A percentile compares a stretch with the other conserved stretches of the same genome.
Conservation (phyloP, 495 filamentous ascomycete species). For the Daldinia loculata region DNA sequence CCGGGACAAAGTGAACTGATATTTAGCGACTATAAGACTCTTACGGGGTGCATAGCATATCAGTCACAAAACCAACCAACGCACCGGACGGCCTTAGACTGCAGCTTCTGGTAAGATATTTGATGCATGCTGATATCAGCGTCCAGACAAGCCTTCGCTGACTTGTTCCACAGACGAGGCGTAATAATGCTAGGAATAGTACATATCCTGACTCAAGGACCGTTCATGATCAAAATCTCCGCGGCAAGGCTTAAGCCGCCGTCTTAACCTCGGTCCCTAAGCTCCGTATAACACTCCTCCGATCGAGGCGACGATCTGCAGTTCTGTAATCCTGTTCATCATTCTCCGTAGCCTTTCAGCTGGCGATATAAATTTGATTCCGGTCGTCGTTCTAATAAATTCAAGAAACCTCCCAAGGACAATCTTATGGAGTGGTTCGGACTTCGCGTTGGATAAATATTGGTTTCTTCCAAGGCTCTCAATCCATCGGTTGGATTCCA, state of each 20-base stretch:
- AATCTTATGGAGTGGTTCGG: constrained; percentile 1
- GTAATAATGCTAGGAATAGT: neutral
- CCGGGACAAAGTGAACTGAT: neutral
- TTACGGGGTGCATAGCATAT: neutral
- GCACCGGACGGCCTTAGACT: neutral
- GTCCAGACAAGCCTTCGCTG: neutral
- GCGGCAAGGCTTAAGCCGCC: constrained; percentile 5
- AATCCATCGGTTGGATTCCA: neutral
- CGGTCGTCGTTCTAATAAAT: constrained; percentile 15
- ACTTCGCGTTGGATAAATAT: constrained; percentile 7
- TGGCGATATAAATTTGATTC: constrained; percentile 20
- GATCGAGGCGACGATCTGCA: constrained; percentile 22
- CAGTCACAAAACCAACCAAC: neutral
- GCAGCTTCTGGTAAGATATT: constrained; percentile 1
- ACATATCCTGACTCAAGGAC: neutral
- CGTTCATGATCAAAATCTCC: neutral
- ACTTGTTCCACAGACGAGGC: neutral
- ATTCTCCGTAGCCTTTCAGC: constrained; percentile 16
- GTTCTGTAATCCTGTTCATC: constrained; percentile 36
- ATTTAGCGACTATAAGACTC: neutral
- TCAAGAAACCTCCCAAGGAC: constrained; percentile 7
- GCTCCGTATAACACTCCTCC: constrained; percentile 19
- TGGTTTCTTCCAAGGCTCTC: neutral
- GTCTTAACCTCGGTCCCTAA: constrained; percentile 1
- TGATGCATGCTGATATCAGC: neutral